Evolutionary conservation across 768 basidiomycete species (phyloP), one percentile per base, ranked within the genome.

Genomic region (Phallus indusiatus): DNA sequence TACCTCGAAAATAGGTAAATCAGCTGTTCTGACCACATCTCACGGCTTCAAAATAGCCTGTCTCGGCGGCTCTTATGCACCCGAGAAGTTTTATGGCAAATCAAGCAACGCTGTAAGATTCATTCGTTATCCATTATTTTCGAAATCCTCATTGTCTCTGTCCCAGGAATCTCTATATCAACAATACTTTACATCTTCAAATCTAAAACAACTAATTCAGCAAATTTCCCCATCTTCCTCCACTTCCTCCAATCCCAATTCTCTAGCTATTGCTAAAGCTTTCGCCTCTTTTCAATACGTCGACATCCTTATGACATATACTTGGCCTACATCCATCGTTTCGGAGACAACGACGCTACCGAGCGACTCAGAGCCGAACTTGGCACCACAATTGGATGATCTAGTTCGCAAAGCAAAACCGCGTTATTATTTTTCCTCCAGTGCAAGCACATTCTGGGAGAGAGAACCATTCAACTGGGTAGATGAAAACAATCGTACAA

Each of bases 391-490:
- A 16, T 72, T 90, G 5, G 83, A 87, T 62, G 84, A 88, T 42
- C 70, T 85, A 1, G 75, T 88, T 36, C 74, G 76, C 22, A 79
- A 78, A 60, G 81, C 80, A 22, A 86, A 86, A 65, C 94, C 95
- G 1, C 81, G 90, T 53, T 99, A 99, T 73, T 85, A 94, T 65
- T 90, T 98, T 67, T 81, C 87, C 20, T 79, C 81, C 53, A 76
- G 77, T 9, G 83, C 81, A 14, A 83, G 84, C 0, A 79, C 78
- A 55, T 99, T 96, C 69, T 98, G 94, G 94, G 96, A 99, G 70
- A 76, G 94, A 55, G 94, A 97, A 60, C 94, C 96, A 0, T 95
- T 86, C 68, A 69, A 80, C 4, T 97, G 94, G 94, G 81, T 82
- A 47, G 85, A 84, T 36, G 84, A 86, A 54, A 74, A 74, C 24